These are phyloP conservation scores for Amanita polypyramis DNA, from an alignment of 768 basidiomycete genomes.

Conservation along the genomic window DNA sequence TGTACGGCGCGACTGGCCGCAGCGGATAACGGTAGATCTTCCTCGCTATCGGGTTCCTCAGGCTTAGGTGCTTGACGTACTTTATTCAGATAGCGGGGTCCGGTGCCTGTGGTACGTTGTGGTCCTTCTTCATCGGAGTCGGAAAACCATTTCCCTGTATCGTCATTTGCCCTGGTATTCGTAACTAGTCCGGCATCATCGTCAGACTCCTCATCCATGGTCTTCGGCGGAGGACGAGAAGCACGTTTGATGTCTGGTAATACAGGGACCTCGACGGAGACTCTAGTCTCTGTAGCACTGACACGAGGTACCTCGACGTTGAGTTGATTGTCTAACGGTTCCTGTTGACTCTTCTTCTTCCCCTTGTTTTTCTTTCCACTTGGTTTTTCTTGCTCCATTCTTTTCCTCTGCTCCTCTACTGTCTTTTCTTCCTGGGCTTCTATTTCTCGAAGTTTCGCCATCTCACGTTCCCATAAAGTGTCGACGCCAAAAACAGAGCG, in stretches of 20 bases:
- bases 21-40: conserved; percentile 68
- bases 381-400: conserved; percentile 35
- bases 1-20: conserved; percentile 46
- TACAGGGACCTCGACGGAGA: conserved; percentile 31
- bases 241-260: conserved; percentile 33
- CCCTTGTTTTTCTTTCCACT: conserved; percentile 36
- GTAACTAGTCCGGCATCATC: conserved; percentile 24
- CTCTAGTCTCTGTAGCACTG: conserved; percentile 14
- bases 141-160: conserved; percentile 15
- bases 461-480: conserved; percentile 85
- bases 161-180: conserved; percentile 60
- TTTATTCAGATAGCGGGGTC: conserved; percentile 37
- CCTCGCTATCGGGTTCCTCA: conserved; percentile 54
- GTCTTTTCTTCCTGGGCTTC: conserved; percentile 57
- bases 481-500: conserved; percentile 92
- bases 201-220: conserved; percentile 39
- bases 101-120: conserved; percentile 47
- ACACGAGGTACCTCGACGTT: not conserved
- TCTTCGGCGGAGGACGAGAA: conserved; percentile 25
- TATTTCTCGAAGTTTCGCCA: conserved; percentile 69
- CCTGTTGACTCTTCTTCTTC: conserved; percentile 27
- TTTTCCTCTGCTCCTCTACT: conserved; percentile 37
- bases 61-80: conserved; percentile 10
- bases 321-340: conserved; percentile 1
- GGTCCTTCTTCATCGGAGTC: conserved; percentile 34